phyloP scores from a whole-genome alignment of 208 protist genomes.

The Leishmania mexicana region DNA sequence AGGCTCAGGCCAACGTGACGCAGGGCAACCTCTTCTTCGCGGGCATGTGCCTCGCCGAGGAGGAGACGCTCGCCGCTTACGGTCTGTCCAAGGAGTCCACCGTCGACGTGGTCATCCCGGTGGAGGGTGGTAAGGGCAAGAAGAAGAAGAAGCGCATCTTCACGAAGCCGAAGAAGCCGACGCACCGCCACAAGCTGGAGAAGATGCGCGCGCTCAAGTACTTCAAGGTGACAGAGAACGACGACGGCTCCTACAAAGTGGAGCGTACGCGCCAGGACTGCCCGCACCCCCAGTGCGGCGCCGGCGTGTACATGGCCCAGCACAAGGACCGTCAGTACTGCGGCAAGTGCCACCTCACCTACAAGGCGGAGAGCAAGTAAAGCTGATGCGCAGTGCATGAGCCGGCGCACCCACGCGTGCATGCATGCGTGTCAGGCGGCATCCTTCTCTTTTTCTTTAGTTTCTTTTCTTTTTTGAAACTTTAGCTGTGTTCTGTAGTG shows the following conservation, averaged over 20 bases:
- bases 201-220: constrained; percentile 99
- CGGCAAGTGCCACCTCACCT: constrained; percentile 99
- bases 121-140: constrained; percentile 95
- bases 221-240: constrained; percentile 98
- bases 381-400: neutral
- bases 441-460: neutral
- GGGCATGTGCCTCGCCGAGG: constrained; percentile 87
- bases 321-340: constrained; percentile 99
- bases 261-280: constrained; percentile 97
- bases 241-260: constrained; percentile 97
- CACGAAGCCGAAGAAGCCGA: constrained; percentile 99
- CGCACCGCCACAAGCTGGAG: constrained; percentile 99
- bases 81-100: constrained; percentile 87
- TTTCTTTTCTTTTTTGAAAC: neutral
- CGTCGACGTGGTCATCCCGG: constrained; percentile 86
- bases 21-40: constrained; percentile 89
- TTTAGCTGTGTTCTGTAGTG: neutral
- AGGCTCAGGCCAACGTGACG: constrained; percentile 74
- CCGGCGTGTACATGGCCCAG: constrained; percentile 99
- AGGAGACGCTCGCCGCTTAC: constrained; percentile 67
- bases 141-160: constrained; percentile 99
- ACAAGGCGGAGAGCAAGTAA: constrained; percentile 52
- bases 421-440: neutral
- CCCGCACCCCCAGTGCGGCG: constrained; percentile 94
- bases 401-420: neutral